Evolutionary conservation across 257 asterid genomes (phyloP).

Genomic region (Pogostemon cablin): DNA sequence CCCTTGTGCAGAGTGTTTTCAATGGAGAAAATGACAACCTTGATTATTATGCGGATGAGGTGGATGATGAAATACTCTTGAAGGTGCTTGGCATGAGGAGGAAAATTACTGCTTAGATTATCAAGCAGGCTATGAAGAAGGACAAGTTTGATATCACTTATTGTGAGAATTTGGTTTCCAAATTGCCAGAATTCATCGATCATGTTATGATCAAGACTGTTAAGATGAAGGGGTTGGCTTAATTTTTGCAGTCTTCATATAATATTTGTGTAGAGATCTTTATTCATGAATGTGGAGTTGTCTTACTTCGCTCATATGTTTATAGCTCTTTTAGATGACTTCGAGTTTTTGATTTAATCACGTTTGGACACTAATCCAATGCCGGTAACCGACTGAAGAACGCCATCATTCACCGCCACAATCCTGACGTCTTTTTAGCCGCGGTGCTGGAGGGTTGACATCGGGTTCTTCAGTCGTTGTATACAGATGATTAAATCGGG

Average conservation of each 20-base stretch:
- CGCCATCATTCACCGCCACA: too few species aligned
- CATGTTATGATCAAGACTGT: slow-evolving; percentile 87
- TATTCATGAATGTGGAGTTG: slow-evolving; percentile 67
- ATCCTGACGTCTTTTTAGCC: too few species aligned
- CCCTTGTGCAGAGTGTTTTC: slow-evolving; percentile 46
- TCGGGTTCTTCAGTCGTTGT: too few species aligned
- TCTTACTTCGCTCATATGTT: neutral
- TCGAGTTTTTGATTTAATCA: too few species aligned
- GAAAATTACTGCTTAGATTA: slow-evolving; percentile 70
- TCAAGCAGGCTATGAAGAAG: slow-evolving; percentile 77
- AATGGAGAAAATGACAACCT: slow-evolving; percentile 25
- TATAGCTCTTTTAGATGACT: too few species aligned
- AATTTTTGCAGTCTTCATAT: slow-evolving; percentile 64
- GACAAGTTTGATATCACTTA: slow-evolving; percentile 83
- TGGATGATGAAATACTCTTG: slow-evolving; percentile 74
- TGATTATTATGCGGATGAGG: slow-evolving; percentile 37
- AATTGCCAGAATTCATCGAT: slow-evolving; percentile 66
- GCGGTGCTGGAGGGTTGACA: too few species aligned
- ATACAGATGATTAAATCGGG: too few species aligned
- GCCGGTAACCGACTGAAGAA: too few species aligned
- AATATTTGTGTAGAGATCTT: slow-evolving; percentile 65
- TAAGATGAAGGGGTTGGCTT: slow-evolving; percentile 63
- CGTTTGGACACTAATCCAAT: too few species aligned
- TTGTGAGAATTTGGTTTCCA: slow-evolving; percentile 52
- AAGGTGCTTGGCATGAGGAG: slow-evolving; percentile 85